phyloP scores from a whole-genome alignment of 495 filamentous ascomycete genomes.

The Aspergillus bridgeri region DNA sequence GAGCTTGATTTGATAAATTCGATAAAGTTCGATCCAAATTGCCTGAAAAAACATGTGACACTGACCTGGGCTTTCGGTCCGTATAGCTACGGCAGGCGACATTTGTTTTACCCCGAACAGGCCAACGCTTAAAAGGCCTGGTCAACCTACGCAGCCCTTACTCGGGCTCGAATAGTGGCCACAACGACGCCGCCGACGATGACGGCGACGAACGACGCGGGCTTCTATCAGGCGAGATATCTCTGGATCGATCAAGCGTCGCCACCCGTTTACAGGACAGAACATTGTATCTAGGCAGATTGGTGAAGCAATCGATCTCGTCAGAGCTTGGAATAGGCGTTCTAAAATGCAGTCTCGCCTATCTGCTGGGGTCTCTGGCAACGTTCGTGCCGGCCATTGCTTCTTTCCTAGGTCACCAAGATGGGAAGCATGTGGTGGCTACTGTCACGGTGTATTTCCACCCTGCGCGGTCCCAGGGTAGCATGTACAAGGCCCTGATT shows the following conservation, averaged over 20 bases:
- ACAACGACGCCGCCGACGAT: slow-evolving; percentile 17
- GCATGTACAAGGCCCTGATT: slow-evolving; percentile 86
- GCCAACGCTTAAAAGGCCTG: slow-evolving; percentile 50
- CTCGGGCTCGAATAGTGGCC: slow-evolving; percentile 8
- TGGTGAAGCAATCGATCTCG: slow-evolving; percentile 35
- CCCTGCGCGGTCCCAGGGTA: slow-evolving; percentile 83
- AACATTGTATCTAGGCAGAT: slow-evolving; percentile 12
- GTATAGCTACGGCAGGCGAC: slow-evolving; percentile 51
- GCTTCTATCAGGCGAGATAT: slow-evolving; percentile 35
- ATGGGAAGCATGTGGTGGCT: slow-evolving; percentile 95
- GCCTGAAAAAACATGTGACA: not conserved
- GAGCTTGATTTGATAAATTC: too few species aligned
- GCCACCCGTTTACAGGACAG: slow-evolving; percentile 12
- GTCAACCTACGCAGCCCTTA: slow-evolving; percentile 42
- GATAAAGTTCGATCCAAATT: not conserved
- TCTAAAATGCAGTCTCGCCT: slow-evolving; percentile 91
- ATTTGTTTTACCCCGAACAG: slow-evolving; percentile 50
- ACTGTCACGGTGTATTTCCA: slow-evolving; percentile 96
- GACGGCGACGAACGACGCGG: slow-evolving; percentile 35
- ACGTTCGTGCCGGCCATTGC: slow-evolving; percentile 79
- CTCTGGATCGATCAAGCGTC: slow-evolving; percentile 15
- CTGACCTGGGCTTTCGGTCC: not conserved
- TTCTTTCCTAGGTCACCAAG: slow-evolving; percentile 71
- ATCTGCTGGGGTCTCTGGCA: slow-evolving; percentile 80
- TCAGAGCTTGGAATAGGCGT: slow-evolving; percentile 68